Base-by-base conservation (phyloP, 176 grass and related monocot species). In the Carex myosuroides region DNA sequence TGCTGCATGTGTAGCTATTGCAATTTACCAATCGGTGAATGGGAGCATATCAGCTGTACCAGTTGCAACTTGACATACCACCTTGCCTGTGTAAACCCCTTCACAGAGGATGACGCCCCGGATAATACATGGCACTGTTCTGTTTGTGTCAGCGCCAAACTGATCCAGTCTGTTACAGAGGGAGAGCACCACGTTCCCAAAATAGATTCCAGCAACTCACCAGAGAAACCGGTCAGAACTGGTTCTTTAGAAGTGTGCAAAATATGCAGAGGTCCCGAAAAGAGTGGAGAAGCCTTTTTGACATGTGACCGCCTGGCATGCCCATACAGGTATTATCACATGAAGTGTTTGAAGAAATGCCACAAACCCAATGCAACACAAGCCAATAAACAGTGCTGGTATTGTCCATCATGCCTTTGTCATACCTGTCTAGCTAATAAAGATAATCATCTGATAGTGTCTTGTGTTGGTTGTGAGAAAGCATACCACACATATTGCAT, bases 341-440 rank as follows among this genome's bases (percentile, higher is more conserved):
- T 89, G 71, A 73, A 75, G 48, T 97, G 94, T 80, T 64, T 97
- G 66, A 89, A 85, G 70, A 81, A 77, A 53, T 79, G 85, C 21
- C 94, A 94, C 83, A 91, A 86, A 57, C 88, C 92, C 72, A 89
- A 79, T 52, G 16, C 83, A 24, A 53, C 76, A 44, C 90, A 92
- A 71, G 29, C 35, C 14, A 81, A 56, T 82, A 89, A 88, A 70
- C 64, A 71, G 0, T 86, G 75, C 81, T 94, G 92, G 94, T 97
- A 94, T 72, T 97, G 94, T 85, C 92, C 94, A 50, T 94, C 87
- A 72, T 97, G 94, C 83, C 85, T 94, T 48, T 97, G 94, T 64
- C 76, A 89, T 72, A 84, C 70, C 80, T 97, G 94, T 70, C 71
- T 94, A 56, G 33, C n/a, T 74, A 79, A 94, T 74, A 92, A 87